These are phyloP conservation scores for Cladosporium colombiae DNA, from an alignment of 2,329 filamentous ascomycete species.

Conservation along the genomic window DNA sequence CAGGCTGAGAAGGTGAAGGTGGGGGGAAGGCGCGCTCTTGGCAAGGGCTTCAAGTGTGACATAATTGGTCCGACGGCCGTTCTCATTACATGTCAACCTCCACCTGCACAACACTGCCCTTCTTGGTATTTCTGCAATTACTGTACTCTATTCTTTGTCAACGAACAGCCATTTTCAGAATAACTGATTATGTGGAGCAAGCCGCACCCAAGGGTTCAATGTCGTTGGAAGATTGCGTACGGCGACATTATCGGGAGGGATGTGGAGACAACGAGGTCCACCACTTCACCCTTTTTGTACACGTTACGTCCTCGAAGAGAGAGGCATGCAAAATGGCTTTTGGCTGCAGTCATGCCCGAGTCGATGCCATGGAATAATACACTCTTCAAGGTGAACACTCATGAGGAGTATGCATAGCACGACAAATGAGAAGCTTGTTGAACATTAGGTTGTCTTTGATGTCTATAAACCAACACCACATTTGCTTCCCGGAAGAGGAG, in stretches of 20 bases:
- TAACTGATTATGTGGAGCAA: background rate
- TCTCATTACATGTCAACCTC: background rate
- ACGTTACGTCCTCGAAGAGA: background rate
- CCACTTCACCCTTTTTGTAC: background rate
- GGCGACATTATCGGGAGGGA: slow-evolving; percentile 8
- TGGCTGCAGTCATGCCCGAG: background rate
- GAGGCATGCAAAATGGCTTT: background rate
- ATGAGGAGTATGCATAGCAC: too few species aligned
- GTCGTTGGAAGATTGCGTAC: background rate
- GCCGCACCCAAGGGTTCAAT: background rate
- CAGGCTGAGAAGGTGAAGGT: slow-evolving; percentile 9
- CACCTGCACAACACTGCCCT: background rate
- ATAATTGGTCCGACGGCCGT: background rate
- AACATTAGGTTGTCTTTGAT: too few species aligned
- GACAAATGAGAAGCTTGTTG: too few species aligned
- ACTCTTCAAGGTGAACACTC: background rate
- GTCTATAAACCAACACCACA: too few species aligned
- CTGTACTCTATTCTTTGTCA: background rate
- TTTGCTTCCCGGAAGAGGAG: too few species aligned
- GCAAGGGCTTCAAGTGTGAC: background rate
- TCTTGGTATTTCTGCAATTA: background rate
- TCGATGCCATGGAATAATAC: background rate
- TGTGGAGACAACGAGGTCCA: background rate
- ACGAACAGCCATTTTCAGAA: background rate
- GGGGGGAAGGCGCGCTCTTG: background rate